Evolutionary conservation across 1,284 basidiomycete species (phyloP), one percentile per base, ranked within the genome.

Genomic region (Ceratobasidium sp.): DNA sequence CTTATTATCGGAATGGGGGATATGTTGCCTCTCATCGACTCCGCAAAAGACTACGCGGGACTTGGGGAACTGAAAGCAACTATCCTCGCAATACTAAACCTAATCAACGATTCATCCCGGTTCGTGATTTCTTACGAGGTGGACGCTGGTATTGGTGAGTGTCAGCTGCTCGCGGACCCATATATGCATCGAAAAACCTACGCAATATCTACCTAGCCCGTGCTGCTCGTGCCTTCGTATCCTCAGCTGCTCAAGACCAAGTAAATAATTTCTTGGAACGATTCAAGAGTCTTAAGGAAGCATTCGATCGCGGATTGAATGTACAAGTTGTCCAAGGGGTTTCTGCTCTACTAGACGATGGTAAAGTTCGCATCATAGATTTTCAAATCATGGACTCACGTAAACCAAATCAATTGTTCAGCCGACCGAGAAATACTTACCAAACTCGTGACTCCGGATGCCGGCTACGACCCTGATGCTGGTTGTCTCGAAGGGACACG

Each of bases 401-500:
- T 17, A 54, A n/a, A n/a, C n/a, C 31, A 34, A 8, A 31, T 34
- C 3, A n/a, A 10, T 20, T n/a, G 25, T 7, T 34, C 35, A 60
- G 57, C 27, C 13, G 57, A 49, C 49, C 57, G 57, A n/a, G 15
- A 15, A 7, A 15, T 60, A 2, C 27, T 60, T 29, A 42, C 40
- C 13, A 60, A 60, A 12, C 57, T 60, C 4, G 8, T 31, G 12
- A 20, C 27, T 8, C 12, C 8, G 1, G 57, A 27, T 31, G 57
- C 42, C 1, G 35, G n/a, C 17, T 60, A 47, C 22, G 57, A 60
- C 29, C 43, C 13, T 12, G 17, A 27, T 31, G 29, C 38, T 10
- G 27, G 57, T 20, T 60, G 57, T 32, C 31, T 60, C 3, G 42
- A 34, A 25, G 57, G 57, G 25, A 60, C 57, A 47, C 22, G 57